Evolutionary conservation across 768 basidiomycete genomes (phyloP), one percentile per base, ranked within the genome.

Genomic region (Leucosporidium scottii): DNA sequence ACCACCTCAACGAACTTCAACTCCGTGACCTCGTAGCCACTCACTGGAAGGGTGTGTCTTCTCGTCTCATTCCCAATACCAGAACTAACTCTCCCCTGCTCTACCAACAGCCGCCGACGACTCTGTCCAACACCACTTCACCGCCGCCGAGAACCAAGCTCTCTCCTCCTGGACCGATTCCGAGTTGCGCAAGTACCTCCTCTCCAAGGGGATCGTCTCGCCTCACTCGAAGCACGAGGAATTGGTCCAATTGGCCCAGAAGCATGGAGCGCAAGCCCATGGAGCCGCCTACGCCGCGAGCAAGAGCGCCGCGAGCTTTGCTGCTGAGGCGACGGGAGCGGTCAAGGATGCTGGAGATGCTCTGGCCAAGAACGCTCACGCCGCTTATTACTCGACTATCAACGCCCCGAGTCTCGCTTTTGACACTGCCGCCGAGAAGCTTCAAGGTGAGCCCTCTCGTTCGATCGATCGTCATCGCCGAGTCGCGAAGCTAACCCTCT

Each of bases 141-240:
- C 81, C 23, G 79, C 85, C 67, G 51, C 68, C 23, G 68, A 72
- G 39, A 65, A 50, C 17, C 7, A 48, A 9, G 55, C 63, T 8
- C 59, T 61, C 59, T 44, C 56, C 66, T 76, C 79, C 1, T 98
- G 92, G 92, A 85, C 89, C 76, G 93, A 97, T 75, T 86, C 85
- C 18, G 83, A 82, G 34, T 81, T 96, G 27, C 85, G 93, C 74
- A 81, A 88, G 70, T 94, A 88, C 79, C 82, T 98, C 17, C 84
- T 96, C 62, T 84, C 89, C 74, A 88, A 94, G 72, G 93, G 93
- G 51, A 82, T 94, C 67, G 85, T 98, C 59, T 84, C 87, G 9
- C 93, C 93, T 20, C 83, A 84, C 34, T 87, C 88, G 3, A 86
- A 86, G 3, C 82, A 83, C 64, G 93, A 96, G 75, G 84, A 91